Base-by-base conservation (phyloP, 805 yeast species). In the Candida sanyiensis region DNA sequence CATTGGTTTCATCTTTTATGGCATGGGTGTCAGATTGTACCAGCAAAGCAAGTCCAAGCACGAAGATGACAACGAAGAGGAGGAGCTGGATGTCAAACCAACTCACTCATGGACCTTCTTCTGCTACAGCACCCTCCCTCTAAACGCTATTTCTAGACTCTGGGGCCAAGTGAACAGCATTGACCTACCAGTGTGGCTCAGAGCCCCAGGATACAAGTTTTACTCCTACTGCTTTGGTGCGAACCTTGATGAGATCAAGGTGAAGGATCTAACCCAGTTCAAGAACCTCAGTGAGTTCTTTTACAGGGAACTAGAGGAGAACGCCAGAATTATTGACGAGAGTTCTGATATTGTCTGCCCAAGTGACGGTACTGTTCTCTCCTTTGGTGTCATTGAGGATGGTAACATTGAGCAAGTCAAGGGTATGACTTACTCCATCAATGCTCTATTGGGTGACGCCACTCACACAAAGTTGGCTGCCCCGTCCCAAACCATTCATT, bases 371-470 rank as follows among this genome's bases (percentile, higher is more conserved):
- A 80, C 75, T 47, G 82, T 93, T 13, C 66, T 93, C 43, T 89
- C 86, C 51, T 73, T 86, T 43, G 99, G 99, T 18, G 67, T 75
- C 22, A 76, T 85, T 28, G 77, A 76, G 38, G 73, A 82, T 49
- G 96, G 96, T 24, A 85, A 83, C 49, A 87, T 93, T 44, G 97
- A 93, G 60, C 97, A 90, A 61, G 97, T 93, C 28, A 93, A 93
- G 64, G 98, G 98, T 7, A 76, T 93, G 77, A 86, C 94, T 2
- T 93, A 93, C 59, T 80, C 95, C 2, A 72, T 93, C 12, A 90
- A 85, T 48, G 89, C 94, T 8, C 73, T 93, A 39, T 69, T 93
- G 33, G 99, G 99, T 4, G 70, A 75, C 35, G 63, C 68, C 7
- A 40, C 53, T 0, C 41, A 45, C 15, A 44, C 50, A 4, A 64